Conservation (phyloP, 768 basidiomycete genomes). For the Lentinula guzmanii region DNA sequence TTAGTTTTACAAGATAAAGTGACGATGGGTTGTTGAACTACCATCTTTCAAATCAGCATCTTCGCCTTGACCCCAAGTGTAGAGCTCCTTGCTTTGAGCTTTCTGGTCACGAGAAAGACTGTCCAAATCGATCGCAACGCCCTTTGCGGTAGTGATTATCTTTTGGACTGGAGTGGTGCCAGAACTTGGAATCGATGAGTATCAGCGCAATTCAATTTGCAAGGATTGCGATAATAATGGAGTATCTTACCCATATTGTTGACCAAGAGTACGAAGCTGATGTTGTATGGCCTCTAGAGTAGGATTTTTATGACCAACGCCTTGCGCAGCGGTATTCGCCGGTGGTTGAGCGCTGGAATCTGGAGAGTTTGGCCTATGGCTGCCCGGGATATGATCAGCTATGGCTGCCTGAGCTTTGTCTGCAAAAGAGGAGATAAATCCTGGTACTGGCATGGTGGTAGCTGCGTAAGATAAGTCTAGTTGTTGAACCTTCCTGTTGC, state of each 20-base stretch:
- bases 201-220: slow-evolving; percentile 5
- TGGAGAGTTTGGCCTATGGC: slow-evolving; percentile 27
- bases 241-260: slow-evolving; percentile 51
- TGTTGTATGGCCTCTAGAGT: slow-evolving; percentile 62
- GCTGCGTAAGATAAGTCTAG: slow-evolving; percentile 13
- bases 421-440: slow-evolving; percentile 60
- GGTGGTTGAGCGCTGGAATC: slow-evolving; percentile 32
- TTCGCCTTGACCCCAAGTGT: slow-evolving; percentile 77
- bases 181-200: slow-evolving; percentile 26
- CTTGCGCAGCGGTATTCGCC: slow-evolving; percentile 35
- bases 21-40: slow-evolving; percentile 13
- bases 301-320: slow-evolving; percentile 41
- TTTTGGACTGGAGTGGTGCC: slow-evolving; percentile 61
- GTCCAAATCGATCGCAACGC: slow-evolving; percentile 71
- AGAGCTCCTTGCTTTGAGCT: slow-evolving; percentile 77
- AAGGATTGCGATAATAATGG: background rate
- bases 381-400: slow-evolving; percentile 48
- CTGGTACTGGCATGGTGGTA: slow-evolving; percentile 49
- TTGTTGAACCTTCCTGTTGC: no score
- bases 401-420: slow-evolving; percentile 75
- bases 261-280: slow-evolving; percentile 66
- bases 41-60: slow-evolving; percentile 72
- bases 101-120: slow-evolving; percentile 60
- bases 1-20: background rate
- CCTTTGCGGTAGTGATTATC: slow-evolving; percentile 74